A percentile compares a stretch with the other conserved stretches of the same genome.
Evolutionary conservation across 1,139 yeast genomes (phyloP).

Genomic region (Lodderomyces theae): DNA sequence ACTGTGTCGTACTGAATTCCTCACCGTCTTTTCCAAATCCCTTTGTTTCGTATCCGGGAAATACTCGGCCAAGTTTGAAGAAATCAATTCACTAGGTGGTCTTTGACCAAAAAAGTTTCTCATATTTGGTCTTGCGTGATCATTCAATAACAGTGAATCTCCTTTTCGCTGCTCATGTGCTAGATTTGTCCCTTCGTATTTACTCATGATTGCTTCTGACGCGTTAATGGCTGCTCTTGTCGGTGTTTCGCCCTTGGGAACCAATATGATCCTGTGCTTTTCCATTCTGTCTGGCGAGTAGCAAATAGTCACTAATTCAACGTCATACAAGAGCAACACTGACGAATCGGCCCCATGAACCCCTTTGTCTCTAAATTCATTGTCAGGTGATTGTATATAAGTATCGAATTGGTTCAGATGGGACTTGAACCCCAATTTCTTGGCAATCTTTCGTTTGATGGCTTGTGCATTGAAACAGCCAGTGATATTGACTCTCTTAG

Average conservation of each 20-base stretch:
- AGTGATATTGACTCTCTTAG: conserved; percentile 67
- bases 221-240: conserved; percentile 61
- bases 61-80: conserved; percentile 84
- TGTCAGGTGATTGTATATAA: conserved; percentile 28
- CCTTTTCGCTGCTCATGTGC: no score
- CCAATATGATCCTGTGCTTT: conserved; percentile 69
- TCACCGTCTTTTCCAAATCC: conserved; percentile 73
- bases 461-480: conserved; percentile 83
- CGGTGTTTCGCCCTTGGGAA: conserved; percentile 63
- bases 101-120: conserved; percentile 78
- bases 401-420: conserved; percentile 43
- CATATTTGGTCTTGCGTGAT: conserved; percentile 24
- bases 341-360: conserved; percentile 10
- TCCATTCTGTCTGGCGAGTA: conserved; percentile 72
- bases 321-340: conserved; percentile 63
- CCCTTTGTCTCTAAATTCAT: conserved; percentile 10
- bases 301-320: conserved; percentile 78
- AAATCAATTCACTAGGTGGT: conserved; percentile 90
- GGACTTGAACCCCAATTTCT: conserved; percentile 52
- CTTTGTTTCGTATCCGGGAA: conserved; percentile 81
- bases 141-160: conserved; percentile 19
- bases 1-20: conserved; percentile 79
- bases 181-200: conserved; percentile 23
- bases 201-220: conserved; percentile 45
- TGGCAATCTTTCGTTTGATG: conserved; percentile 68